Percentiles rank a stretch among this genome's conserved stretches.
Conservation (phyloP, 352 stramenopile genomes). For the Thalassiosira mediterranea region DNA sequence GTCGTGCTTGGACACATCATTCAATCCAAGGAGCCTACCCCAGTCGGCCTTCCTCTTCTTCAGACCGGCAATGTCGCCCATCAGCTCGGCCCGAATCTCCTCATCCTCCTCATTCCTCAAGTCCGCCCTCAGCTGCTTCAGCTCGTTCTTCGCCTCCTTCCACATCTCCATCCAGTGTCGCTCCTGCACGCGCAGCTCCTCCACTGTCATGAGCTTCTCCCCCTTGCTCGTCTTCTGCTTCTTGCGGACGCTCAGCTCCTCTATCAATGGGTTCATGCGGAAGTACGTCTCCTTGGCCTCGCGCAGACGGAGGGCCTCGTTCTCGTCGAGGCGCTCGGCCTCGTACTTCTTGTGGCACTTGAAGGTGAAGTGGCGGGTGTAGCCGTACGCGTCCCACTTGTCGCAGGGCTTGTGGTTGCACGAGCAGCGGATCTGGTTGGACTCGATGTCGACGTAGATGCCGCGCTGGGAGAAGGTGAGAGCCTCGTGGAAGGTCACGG, state of each 20-base stretch:
- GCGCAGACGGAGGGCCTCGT: conserved; percentile 19
- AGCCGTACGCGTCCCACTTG: conserved; percentile 42
- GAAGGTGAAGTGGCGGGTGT: conserved; percentile 46
- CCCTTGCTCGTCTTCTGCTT: conserved; percentile 24
- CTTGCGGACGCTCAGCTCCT: conserved; percentile 20
- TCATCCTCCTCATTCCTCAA: conserved; percentile 31
- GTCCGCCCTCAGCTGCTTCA: conserved; percentile 38
- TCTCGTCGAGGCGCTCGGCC: conserved; percentile 24
- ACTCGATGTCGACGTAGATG: conserved; percentile 40
- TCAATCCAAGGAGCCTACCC: conserved; percentile 38
- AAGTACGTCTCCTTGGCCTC: conserved; percentile 36
- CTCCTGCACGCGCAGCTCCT: conserved; percentile 43
- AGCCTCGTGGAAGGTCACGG: conserved; percentile 28
- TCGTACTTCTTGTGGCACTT: conserved; percentile 45
- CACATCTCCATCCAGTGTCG: conserved; percentile 46
- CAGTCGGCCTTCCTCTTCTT: conserved; percentile 49
- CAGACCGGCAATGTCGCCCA: conserved; percentile 33
- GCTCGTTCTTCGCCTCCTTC: conserved; percentile 35
- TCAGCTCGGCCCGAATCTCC: conserved; percentile 29
- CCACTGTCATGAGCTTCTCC: conserved; percentile 31
- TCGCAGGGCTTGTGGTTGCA: conserved; percentile 45
- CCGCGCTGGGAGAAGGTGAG: conserved; percentile 22
- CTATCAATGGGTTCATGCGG: conserved; percentile 18
- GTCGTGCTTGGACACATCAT: conserved; percentile 12
- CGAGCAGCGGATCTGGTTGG: conserved; percentile 28